Conservation (phyloP, 2,329 filamentous ascomycete species). For the Aspergillus awamori region DNA sequence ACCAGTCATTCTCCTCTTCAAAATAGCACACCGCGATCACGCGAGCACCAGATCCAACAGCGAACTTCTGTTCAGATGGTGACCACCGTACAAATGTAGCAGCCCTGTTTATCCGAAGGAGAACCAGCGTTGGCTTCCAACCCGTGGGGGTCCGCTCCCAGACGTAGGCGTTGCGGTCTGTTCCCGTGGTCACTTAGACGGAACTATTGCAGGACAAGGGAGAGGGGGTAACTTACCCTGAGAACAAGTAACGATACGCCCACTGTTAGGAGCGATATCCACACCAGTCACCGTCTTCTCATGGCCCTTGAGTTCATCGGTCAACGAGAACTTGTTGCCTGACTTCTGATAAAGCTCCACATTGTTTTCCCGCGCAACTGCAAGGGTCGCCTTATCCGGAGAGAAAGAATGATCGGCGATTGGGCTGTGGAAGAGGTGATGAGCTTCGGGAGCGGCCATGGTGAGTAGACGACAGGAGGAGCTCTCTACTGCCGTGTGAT, state of each 20-base stretch:
- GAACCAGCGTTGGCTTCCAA: constrained; percentile 95
- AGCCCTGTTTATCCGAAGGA: constrained; percentile 94
- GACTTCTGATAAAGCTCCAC: constrained; percentile 83
- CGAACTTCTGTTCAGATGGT: constrained; percentile 94
- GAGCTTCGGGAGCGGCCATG: constrained; percentile 87
- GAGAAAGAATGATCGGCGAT: constrained; percentile 99
- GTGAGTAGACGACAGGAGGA: constrained; percentile 74
- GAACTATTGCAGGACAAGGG: not conserved
- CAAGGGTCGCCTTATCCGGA: constrained; percentile 82
- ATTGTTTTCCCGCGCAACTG: constrained; percentile 85
- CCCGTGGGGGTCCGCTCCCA: constrained; percentile 93
- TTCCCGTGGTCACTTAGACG: constrained; percentile 11
- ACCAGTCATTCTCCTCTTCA: constrained; percentile 99
- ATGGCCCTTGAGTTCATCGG: constrained; percentile 92
- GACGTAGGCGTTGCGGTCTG: constrained; percentile 95
- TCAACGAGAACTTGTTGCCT: constrained; percentile 75
- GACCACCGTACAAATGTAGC: constrained; percentile 98
- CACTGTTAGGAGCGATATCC: constrained; percentile 87
- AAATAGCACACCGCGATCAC: constrained; percentile 98
- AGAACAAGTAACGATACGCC: constrained; percentile 95
- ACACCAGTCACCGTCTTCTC: constrained; percentile 97
- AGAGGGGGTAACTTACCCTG: constrained; percentile 64
- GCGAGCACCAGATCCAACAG: constrained; percentile 91
- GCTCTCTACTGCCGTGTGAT: constrained; percentile 88
- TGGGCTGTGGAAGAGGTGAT: constrained; percentile 94